Evolutionary conservation across 2,329 filamentous ascomycete genomes (phyloP), one percentile per base, ranked within the genome.

Genomic region (Verticillium dahliae): DNA sequence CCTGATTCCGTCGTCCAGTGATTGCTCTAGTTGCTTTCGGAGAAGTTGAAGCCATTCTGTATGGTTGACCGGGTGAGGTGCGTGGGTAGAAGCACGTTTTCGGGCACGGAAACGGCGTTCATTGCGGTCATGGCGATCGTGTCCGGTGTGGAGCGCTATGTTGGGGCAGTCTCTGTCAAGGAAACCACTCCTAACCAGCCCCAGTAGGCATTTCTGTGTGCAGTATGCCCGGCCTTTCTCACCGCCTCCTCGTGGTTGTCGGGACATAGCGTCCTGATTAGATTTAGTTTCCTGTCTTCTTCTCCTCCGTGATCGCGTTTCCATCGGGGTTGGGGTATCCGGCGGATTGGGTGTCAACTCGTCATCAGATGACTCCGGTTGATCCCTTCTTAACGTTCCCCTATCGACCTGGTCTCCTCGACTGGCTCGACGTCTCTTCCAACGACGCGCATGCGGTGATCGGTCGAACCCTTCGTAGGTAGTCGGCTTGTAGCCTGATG

Each of bases 131-230:
- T 37, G 37, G n/a, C 31, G 35, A 33, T 5, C 37, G 41, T 60
- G 57, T 5, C 58, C 61, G 18, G 61, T 63, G 67, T 81, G 75
- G 61, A 71, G 67, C 13, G 45, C 62, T 5, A 70, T 61, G 63
- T 81, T 81, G 0, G 75, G 78, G 66, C 76, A 78, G 4, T 63
- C 27, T 52, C 61, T 27, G 62, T 78, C 74, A 14, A 78, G 69
- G 2, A 62, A 31, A 9, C 65, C 63, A 39, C 71, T 67, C 7
- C 65, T 62, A 10, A 71, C 65, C 37, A 79, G 66, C 15, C 75
- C 75, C 11, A 71, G 67, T 18, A 79, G 69, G 66, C 76, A 79
- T 50, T 69, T 69, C 27, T 77, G 72, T 1, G 75, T 76, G 66
- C 74, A 79, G 64, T 77, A 78, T 50, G 62, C 61, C 56, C 61